Evolutionary conservation across 2,329 filamentous ascomycete species (phyloP).

Genomic region (Chalaropsis ovoidea): DNA sequence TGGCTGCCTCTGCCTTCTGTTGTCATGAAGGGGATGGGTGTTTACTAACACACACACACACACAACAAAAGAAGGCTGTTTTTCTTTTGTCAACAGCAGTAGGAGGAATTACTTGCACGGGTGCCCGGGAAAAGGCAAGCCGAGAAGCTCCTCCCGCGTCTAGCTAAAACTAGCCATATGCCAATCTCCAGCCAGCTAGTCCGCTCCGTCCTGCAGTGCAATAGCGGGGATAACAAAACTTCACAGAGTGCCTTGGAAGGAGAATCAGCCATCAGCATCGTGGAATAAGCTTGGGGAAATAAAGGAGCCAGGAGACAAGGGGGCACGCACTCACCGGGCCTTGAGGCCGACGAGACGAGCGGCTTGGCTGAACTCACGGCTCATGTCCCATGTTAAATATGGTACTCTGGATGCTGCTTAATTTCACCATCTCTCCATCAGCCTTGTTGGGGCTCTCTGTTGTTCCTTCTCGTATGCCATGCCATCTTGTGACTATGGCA

Average conservation of each 20-base stretch:
- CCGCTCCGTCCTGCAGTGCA: too few species aligned
- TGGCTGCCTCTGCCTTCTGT: too few species aligned
- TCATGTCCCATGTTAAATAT: too few species aligned
- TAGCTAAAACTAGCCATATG: neutral
- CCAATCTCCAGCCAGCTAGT: too few species aligned
- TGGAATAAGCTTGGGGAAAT: conserved; percentile 1
- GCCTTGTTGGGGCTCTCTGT: too few species aligned
- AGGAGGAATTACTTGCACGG: neutral
- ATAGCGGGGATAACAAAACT: neutral
- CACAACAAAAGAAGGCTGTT: too few species aligned
- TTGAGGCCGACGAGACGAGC: neutral
- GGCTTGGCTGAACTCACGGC: too few species aligned
- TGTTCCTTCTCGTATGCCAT: neutral
- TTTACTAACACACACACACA: too few species aligned
- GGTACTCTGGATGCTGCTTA: too few species aligned
- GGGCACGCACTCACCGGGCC: neutral
- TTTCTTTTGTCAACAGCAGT: neutral
- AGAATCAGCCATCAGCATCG: neutral
- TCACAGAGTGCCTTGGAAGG: neutral
- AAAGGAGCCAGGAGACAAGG: neutral
- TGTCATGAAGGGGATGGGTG: too few species aligned
- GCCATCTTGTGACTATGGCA: neutral
- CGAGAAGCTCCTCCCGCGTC: neutral
- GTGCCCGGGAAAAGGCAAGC: neutral
- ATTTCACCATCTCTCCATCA: too few species aligned